A percentile compares a stretch with the other conserved stretches of the same genome.
Evolutionary conservation across 2,329 filamentous ascomycete genomes (phyloP).

Genomic region (Colletotrichum theobromicola): DNA sequence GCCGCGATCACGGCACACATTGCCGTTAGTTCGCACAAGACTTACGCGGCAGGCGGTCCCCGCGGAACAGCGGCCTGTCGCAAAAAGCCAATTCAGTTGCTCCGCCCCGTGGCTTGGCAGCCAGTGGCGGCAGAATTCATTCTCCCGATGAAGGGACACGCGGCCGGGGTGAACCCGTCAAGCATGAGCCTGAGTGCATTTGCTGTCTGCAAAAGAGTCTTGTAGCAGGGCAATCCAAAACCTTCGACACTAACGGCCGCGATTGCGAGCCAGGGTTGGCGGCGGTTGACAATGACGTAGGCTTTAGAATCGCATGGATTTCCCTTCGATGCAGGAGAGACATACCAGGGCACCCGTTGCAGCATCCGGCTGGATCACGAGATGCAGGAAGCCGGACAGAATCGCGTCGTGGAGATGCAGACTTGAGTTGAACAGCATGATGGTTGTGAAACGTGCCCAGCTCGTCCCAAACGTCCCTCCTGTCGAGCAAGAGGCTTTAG

Average conservation of each 20-base stretch:
- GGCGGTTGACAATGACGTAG: not conserved
- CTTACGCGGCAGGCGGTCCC: not conserved
- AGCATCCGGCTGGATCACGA: not conserved
- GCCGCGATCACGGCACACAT: not conserved
- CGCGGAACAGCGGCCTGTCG: not conserved
- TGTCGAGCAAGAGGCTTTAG: not conserved
- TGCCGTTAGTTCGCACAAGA: not conserved
- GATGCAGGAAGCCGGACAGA: not conserved
- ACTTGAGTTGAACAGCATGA: conserved; percentile 10
- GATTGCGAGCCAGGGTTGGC: not conserved
- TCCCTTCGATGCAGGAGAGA: not conserved
- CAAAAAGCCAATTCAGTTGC: not conserved
- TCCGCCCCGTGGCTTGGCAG: not conserved
- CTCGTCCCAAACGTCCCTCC: not conserved
- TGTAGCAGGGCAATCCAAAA: not conserved
- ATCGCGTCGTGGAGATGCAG: not conserved
- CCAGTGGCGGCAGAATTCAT: not conserved
- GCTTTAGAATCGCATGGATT: not conserved
- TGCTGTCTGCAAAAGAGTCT: not conserved
- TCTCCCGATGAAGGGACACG: not conserved
- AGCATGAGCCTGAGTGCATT: not conserved
- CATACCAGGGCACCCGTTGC: not conserved
- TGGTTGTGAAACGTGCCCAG: not conserved
- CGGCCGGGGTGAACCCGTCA: conserved; percentile 6
- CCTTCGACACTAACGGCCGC: not conserved